Percentiles rank a stretch among this genome's conserved stretches.
Conservation (phyloP, 2,329 filamentous ascomycete species). For the Myriosclerotinia scirpicola region DNA sequence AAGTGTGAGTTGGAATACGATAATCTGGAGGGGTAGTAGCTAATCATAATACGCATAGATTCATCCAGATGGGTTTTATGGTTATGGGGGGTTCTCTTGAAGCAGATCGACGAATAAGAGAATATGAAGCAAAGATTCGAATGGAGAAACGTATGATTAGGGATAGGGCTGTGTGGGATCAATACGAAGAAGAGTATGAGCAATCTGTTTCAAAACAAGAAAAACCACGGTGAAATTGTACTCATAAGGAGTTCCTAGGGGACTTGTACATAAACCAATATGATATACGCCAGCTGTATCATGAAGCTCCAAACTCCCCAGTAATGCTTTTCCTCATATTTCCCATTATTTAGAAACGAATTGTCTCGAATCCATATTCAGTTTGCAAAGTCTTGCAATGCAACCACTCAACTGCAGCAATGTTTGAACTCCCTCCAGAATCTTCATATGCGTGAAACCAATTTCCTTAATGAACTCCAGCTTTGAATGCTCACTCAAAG, state of each 20-base stretch:
- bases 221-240: constrained; percentile 27
- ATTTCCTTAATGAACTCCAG: constrained; percentile 98
- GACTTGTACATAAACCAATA: constrained; percentile 21
- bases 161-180: constrained; percentile 68
- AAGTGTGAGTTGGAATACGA: constrained; percentile 57
- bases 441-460: constrained; percentile 98
- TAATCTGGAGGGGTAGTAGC: neutral
- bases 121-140: constrained; percentile 65
- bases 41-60: constrained; percentile 50
- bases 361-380: constrained; percentile 91
- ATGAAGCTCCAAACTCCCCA: constrained; percentile 33
- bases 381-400: constrained; percentile 83
- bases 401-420: constrained; percentile 92
- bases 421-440: constrained; percentile 95
- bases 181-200: constrained; percentile 58
- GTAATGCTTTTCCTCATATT: constrained; percentile 25
- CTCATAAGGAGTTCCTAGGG: constrained; percentile 10
- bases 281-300: constrained; percentile 19
- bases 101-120: constrained; percentile 66
- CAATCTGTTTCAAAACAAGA: constrained; percentile 22
- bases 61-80: constrained; percentile 73
- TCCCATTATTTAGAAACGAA: constrained; percentile 52
- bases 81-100: constrained; percentile 75
- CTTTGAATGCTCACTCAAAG: constrained; percentile 89
- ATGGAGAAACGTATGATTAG: constrained; percentile 62